These are phyloP conservation scores for Morella rubra DNA, from an alignment of 306 rosid species.

Conservation along the genomic window DNA sequence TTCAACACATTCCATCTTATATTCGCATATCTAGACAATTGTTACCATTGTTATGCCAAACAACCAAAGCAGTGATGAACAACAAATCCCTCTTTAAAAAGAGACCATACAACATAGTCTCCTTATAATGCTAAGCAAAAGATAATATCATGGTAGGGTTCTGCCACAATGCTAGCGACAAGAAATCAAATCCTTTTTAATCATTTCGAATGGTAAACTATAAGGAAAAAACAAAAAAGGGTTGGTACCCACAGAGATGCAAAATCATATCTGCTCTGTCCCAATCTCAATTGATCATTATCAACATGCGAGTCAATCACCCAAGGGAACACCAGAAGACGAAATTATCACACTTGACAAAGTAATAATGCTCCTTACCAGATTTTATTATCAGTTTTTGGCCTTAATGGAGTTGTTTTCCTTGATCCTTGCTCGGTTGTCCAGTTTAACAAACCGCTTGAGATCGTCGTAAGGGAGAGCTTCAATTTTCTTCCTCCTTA, in stretches of 20 bases:
- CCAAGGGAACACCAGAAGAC: constrained; percentile 30
- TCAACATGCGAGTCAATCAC: constrained; percentile 21
- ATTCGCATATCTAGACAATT: background rate
- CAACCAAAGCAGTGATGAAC: background rate
- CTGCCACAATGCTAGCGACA: background rate
- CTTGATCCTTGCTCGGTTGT: constrained; percentile 77
- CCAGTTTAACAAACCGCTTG: constrained; percentile 75
- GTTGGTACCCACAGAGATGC: constrained; percentile 11
- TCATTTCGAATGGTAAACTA: constrained; percentile 18
- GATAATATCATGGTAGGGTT: constrained; percentile 2
- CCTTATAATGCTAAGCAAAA: constrained; percentile 10
- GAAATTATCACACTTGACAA: constrained; percentile 21
- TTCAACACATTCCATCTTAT: background rate
- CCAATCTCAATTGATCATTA: constrained; percentile 23
- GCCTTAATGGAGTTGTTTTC: constrained; percentile 73
- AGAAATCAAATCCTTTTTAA: constrained; percentile 18
- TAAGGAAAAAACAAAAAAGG: constrained; percentile 7
- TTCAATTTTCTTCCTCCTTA: constrained; percentile 61
- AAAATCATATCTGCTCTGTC: constrained; percentile 18
- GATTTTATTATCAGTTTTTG: constrained; percentile 49
- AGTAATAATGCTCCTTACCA: constrained; percentile 9
- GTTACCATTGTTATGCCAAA: background rate
- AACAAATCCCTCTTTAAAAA: background rate
- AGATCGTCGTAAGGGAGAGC: constrained; percentile 63
- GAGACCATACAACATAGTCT: constrained; percentile 7